Evolutionary conservation across 139 green algal genomes (phyloP), one percentile per base, ranked within the genome.

Genomic region (Klebsormidium nitens): DNA sequence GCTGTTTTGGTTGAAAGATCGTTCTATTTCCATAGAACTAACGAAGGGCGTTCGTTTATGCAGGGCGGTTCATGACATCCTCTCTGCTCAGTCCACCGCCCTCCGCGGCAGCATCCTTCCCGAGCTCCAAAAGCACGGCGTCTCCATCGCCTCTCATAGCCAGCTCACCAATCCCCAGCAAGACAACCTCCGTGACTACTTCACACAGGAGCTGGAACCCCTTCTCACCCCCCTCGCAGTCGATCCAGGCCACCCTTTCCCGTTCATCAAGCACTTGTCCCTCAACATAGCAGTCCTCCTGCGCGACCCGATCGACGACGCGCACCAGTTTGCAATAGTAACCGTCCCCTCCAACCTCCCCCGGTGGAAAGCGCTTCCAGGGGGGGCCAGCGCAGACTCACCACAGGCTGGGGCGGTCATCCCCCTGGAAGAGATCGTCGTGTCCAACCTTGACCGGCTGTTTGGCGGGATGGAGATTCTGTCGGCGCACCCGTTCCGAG

Each of bases 201-300:
- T 82, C 47, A 32, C 64, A 5, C 39, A 59, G 32, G 42, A 86
- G 59, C 44, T 86, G 6, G 81, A 86, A 58, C 59, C 65, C 1
- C 36, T 86, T 42, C 73, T 86, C 35, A 83, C 77, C 40, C 81
- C 81, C 2, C 39, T 81, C 19, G 72, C 72, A 26, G 39, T 79
- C 32, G 81, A 86, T 46, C 81, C 81, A 29, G 77, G 71, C 2
- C 81, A 86, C 60, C 81, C 81, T 19, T 86, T 86, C 76, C 81
- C 81, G 14, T 78, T 70, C 55, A 26, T 86, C 5, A 29, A 32
- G 17, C 76, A 62, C 28, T 46, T 74, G 6, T 74, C 64, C 35
- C 57, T 86, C 42, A 73, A 69, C 29, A 50, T 85, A 17, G 77
- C 76, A 2, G 71, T 85, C 36, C 31, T 71, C 11, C 56, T 75